Base-by-base conservation (phyloP, 805 yeast species). In the Suhomyces sp. region DNA sequence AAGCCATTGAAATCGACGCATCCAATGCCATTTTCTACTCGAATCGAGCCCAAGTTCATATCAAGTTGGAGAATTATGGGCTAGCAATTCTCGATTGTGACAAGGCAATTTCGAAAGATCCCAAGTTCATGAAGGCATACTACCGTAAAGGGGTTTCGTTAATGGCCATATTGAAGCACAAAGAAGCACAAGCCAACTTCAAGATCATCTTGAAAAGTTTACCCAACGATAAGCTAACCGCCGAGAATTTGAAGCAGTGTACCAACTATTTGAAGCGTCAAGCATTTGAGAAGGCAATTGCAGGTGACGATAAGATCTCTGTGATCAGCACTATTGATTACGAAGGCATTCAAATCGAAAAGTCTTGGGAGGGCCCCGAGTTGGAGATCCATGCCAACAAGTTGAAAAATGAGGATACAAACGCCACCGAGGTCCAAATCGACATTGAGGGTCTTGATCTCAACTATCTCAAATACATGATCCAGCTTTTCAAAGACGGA, bases 21-120 rank as follows among this genome's bases (percentile, higher is more conserved):
- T 58, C 71, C 4, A 84, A 85, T 48, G 82, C 88, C 2, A 78
- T 85, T 29, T 83, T 86, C 56, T 89, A 76, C 64, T 40, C 97
- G 8, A 93, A 93, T 69, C 78, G 97, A 57, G 97, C 98, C 0
- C 91, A 90, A 65, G 96, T 90, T 0, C 86, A 91, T 59, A 83
- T 93, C 63, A 89, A 90, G 61, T 67, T 85, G 51, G 99, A 93
- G 66, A 86, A 85, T 60, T 92, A 86, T 66, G 98, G 97, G 3
- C 76, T 82, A 49, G 96, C 97, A 0, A 79, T 92, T 2, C 73
- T 68, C n/a, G 97, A 92, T 66, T 85, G 96, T 59, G 80, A 84
- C 31, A 70, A 72, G 43, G 89, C 97, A 1, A 77, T 94, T 43
- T 79, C 77, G 46, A 61, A 85, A 8, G 90, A 93, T 63, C 79